Base-by-base conservation (phyloP, 768 basidiomycete genomes). In the Dacryopinax spathularia region DNA sequence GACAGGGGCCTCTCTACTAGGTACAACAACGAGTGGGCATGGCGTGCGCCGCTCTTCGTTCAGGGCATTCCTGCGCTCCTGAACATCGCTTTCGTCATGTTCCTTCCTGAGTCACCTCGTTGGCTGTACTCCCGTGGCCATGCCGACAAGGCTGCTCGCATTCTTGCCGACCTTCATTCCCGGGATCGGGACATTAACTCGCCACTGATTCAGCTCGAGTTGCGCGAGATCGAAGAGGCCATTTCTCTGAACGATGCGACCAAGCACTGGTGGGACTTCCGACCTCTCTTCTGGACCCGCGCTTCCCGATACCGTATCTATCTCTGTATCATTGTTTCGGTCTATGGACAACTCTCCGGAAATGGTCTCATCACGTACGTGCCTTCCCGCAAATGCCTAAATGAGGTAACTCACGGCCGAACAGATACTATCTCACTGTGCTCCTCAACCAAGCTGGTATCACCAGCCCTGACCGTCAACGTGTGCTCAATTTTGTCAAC, bases 41-140 rank as follows among this genome's bases (percentile, higher is more conserved):
- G 81, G 81, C 73, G 81, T 41, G 70, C 80, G 13, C 81, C 80
- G 18, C 67, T 83, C 34, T 80, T 79, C 64, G 74, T 82, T 33
- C 81, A 82, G 73, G 77, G 76, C 48, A 35, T 78, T 18, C 80
- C 80, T 1, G 80, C 79, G 6, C 74, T 73, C n/a, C 66, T 81
- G 64, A 82, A 81, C 67, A 75, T 78, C 16, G 62, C 77, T 22
- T 77, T 77, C 65, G 71, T 82, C 35, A 77, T 78, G 67, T 66
- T 80, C 16, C 78, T 80, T 63, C 80, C 80, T 16, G 81, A 82
- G 70, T 82, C 81, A 15, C 81, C 82, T 18, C 75, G 81, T 64
- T 83, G 81, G 81, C 73, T 82, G 18, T 80, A 80, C 68, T 76
- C 78, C 36, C 69, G 76, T 34, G 82, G 81, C 9, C 77, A 76